phyloP scores from a whole-genome alignment of 202 grass and related monocot genomes.

The Panicum hallii region DNA sequence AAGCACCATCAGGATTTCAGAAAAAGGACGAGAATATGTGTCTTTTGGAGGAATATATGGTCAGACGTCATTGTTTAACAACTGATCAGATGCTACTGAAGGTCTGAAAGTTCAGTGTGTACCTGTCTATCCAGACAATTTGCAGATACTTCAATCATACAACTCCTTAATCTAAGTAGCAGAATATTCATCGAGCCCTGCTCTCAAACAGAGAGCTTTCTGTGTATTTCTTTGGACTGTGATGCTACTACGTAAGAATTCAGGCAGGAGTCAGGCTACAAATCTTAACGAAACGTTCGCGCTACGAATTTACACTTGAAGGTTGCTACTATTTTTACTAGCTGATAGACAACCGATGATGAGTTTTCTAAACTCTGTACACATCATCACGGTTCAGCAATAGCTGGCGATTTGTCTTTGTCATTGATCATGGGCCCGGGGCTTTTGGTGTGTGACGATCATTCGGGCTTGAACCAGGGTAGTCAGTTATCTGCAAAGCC shows the following conservation, averaged over 20 bases:
- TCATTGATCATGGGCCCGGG: conserved; percentile 44
- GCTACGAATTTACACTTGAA: conserved; percentile 48
- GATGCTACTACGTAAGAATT: not conserved
- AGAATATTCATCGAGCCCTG: not conserved
- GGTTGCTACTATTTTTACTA: conserved; percentile 3
- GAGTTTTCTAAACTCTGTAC: conserved; percentile 33
- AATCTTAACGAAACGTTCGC: not conserved
- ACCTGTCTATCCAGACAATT: not conserved
- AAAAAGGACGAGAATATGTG: too few relatives aligned
- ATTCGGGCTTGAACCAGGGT: conserved; percentile 60
- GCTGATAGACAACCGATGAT: conserved; percentile 19
- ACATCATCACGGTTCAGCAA: not conserved
- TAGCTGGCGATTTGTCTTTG: not conserved
- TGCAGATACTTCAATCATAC: not conserved
- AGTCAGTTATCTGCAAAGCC: conserved; percentile 56
- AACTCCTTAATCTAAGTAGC: not conserved
- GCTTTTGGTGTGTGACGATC: conserved; percentile 70
- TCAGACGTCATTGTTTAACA: not conserved
- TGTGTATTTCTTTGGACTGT: not conserved
- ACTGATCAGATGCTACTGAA: not conserved
- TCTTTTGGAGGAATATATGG: too few relatives aligned
- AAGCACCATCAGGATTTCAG: too few relatives aligned
- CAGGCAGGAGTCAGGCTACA: not conserved
- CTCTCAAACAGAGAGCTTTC: not conserved
- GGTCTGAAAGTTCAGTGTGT: not conserved